These are phyloP conservation scores for Fomitopsis pinicola DNA, from an alignment of 1,284 basidiomycete species.

Conservation along the genomic window DNA sequence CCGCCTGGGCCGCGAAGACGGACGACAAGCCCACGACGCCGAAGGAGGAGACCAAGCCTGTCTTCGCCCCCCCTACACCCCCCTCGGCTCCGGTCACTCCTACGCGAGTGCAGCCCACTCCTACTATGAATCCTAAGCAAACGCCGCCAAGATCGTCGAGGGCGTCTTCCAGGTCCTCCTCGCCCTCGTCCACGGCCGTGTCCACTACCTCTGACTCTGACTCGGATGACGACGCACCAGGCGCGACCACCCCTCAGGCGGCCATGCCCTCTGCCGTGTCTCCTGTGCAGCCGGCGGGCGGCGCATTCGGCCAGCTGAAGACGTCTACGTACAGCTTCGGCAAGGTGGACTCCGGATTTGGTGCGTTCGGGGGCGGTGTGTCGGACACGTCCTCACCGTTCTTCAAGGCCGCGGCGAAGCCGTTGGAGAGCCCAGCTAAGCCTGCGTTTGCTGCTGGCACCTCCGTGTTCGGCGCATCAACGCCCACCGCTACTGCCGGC, in stretches of 20 bases:
- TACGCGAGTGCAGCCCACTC: neutral
- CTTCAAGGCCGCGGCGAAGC: constrained; percentile 37
- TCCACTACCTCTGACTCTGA: neutral
- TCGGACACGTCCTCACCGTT: constrained; percentile 46
- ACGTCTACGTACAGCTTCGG: constrained; percentile 32
- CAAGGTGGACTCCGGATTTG: constrained; percentile 37
- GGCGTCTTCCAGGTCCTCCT: neutral
- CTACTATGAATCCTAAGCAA: no score
- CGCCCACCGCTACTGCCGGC: constrained; percentile 10
- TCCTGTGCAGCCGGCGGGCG: constrained; percentile 1
- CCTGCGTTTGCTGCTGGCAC: neutral
- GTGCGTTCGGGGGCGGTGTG: constrained; percentile 32
- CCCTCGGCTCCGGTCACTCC: constrained; percentile 8
- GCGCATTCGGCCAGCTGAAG: constrained; percentile 34
- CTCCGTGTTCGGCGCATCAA: constrained; percentile 10
- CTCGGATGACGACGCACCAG: neutral
- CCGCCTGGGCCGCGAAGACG: constrained; percentile 21
- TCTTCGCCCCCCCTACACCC: neutral
- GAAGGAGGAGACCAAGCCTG: neutral
- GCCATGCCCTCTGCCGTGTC: neutral
- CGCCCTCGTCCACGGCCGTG: neutral
- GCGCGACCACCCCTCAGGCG: constrained; percentile 18
- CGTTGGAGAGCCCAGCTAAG: constrained; percentile 12
- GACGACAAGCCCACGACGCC: constrained; percentile 2
- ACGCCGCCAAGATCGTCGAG: no score